Evolutionary conservation across 768 basidiomycete genomes (phyloP).

Genomic region (Tulasnella sp.): DNA sequence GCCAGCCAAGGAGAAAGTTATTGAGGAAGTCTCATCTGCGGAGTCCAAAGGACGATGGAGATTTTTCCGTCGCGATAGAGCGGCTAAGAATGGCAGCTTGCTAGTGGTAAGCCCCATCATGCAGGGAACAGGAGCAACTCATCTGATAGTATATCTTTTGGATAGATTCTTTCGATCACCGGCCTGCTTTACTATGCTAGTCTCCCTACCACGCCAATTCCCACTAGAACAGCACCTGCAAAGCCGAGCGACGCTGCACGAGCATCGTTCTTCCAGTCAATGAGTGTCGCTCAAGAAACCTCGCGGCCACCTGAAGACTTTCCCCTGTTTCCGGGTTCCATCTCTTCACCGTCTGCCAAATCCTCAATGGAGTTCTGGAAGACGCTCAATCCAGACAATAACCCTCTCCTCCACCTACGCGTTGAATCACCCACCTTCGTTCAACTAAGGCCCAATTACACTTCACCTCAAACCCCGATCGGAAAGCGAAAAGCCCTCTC

Average conservation of each 20-base stretch:
- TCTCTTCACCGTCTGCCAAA: slow-evolving; percentile 29
- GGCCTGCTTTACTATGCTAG: slow-evolving; percentile 66
- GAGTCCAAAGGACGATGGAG: not conserved
- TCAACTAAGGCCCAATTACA: slow-evolving; percentile 37
- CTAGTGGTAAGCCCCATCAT: slow-evolving; percentile 39
- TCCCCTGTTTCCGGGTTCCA: not conserved
- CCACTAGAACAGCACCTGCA: not conserved
- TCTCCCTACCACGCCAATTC: slow-evolving; percentile 25
- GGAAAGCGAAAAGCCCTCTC: not conserved
- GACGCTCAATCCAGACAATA: slow-evolving; percentile 55
- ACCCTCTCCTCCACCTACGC: slow-evolving; percentile 59
- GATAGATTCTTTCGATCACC: slow-evolving; percentile 64
- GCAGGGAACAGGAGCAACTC: not conserved
- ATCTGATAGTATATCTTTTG: not conserved
- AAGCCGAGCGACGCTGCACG: not conserved
- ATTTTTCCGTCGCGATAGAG: slow-evolving; percentile 4
- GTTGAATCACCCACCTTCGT: slow-evolving; percentile 72
- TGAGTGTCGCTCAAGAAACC: not conserved
- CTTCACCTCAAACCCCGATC: not conserved
- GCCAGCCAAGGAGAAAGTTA: slow-evolving; percentile 21
- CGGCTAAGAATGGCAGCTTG: slow-evolving; percentile 60
- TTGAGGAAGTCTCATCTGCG: slow-evolving; percentile 14
- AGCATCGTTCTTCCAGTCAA: not conserved
- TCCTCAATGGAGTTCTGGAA: slow-evolving; percentile 54
- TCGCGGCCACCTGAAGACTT: not conserved